These are phyloP conservation scores for Daldinia vernicosa DNA, from an alignment of 495 filamentous ascomycete species.

Conservation along the genomic window DNA sequence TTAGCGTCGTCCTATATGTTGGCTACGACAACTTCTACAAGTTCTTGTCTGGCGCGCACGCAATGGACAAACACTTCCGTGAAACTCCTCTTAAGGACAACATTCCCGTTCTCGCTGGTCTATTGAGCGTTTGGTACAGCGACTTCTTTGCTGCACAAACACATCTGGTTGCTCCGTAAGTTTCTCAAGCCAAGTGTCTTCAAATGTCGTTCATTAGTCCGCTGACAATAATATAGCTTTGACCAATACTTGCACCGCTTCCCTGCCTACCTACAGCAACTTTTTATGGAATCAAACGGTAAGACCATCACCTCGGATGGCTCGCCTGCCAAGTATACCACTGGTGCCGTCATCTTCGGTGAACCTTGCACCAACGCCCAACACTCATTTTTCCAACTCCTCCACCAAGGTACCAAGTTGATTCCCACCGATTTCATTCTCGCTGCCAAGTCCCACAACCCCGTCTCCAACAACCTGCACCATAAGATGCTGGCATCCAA, in stretches of 20 bases:
- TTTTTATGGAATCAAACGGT: slow-evolving; percentile 99
- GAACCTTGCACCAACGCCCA: slow-evolving; percentile 99
- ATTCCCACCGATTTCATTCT: slow-evolving; percentile 98
- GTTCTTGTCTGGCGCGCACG: slow-evolving; percentile 93
- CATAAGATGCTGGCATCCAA: slow-evolving; percentile 99
- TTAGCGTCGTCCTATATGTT: slow-evolving; percentile 92
- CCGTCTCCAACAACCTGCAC: slow-evolving; percentile 87
- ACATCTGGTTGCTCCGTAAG: slow-evolving; percentile 89
- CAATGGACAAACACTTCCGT: slow-evolving; percentile 98
- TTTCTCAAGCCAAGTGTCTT: slow-evolving; percentile 11
- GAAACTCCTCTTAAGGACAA: slow-evolving; percentile 91
- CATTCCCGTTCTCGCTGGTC: slow-evolving; percentile 89
- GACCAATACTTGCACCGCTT: slow-evolving; percentile 99
- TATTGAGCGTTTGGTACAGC: slow-evolving; percentile 97
- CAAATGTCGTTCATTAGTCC: slow-evolving; percentile 6
- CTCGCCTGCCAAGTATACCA: slow-evolving; percentile 95
- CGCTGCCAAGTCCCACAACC: slow-evolving; percentile 95
- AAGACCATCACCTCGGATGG: slow-evolving; percentile 94
- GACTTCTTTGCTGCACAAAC: slow-evolving; percentile 98
- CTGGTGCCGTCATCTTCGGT: slow-evolving; percentile 90
- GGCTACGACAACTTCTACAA: slow-evolving; percentile 97
- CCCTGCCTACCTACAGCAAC: slow-evolving; percentile 97
- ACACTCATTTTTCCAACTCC: slow-evolving; percentile 99
- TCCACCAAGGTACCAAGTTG: slow-evolving; percentile 98
- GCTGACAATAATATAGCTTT: slow-evolving; percentile 64